Percentiles rank a stretch among this genome's conserved stretches.
Evolutionary conservation across 192 early-diverging fungal genomes (phyloP).

Genomic region (Geranomyces michiganensis): DNA sequence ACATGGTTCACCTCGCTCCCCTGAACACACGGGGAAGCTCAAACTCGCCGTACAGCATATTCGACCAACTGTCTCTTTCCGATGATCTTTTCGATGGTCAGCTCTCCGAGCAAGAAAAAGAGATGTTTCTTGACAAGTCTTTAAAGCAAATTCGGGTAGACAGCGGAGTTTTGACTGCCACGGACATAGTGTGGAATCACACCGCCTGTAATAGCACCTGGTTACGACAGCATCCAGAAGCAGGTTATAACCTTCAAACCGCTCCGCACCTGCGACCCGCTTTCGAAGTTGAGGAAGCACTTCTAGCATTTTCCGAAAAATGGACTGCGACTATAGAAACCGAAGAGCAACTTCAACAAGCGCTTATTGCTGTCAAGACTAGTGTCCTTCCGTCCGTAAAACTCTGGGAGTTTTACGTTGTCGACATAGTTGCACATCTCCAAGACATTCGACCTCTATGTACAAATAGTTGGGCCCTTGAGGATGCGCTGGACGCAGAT

Average conservation of each 20-base stretch:
- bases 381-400: conserved; percentile 45
- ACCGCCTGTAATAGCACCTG: conserved; percentile 93
- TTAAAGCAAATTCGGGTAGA: conserved; percentile 63
- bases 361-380: conserved; percentile 58
- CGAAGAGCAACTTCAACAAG: conserved; percentile 64
- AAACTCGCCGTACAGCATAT: conserved; percentile 98
- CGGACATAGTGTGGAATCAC: conserved; percentile 99
- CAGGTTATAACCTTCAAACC: conserved; percentile 92
- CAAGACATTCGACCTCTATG: conserved; percentile 27
- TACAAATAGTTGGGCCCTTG: not conserved
- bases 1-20: conserved; percentile 98
- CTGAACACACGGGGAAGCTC: conserved; percentile 87
- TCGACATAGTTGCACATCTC: conserved; percentile 46
- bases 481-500: not conserved
- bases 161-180: conserved; percentile 75
- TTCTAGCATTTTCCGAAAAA: conserved; percentile 57
- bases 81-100: conserved; percentile 79
- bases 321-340: conserved; percentile 52
- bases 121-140: conserved; percentile 57
- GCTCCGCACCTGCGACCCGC: conserved; percentile 92
- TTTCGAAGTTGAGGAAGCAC: conserved; percentile 89
- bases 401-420: conserved; percentile 89
- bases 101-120: conserved; percentile 62
- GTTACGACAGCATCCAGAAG: conserved; percentile 94
- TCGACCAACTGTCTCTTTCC: conserved; percentile 88